These are phyloP conservation scores for Trametes elegans DNA, from an alignment of 768 basidiomycete species.

Conservation along the genomic window DNA sequence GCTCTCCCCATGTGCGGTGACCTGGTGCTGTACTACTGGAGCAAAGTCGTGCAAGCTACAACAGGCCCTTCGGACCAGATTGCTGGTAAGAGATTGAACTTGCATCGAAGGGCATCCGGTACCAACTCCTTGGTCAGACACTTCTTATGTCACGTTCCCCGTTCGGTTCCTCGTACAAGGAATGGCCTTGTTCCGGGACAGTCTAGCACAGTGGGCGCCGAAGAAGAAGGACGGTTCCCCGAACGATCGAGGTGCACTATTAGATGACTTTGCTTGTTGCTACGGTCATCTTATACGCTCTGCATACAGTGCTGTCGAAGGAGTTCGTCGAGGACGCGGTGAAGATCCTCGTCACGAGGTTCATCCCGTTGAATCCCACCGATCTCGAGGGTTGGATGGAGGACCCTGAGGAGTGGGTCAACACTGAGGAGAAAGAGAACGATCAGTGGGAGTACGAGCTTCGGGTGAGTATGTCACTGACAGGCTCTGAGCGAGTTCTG, in stretches of 20 bases:
- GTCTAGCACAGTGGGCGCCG: conserved; percentile 74
- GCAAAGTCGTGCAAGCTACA: conserved; percentile 72
- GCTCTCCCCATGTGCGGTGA: conserved; percentile 60
- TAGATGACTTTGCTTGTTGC: background rate
- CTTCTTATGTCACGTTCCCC: conserved; percentile 64
- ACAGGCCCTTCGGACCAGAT: conserved; percentile 49
- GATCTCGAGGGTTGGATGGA: conserved; percentile 84
- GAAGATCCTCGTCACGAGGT: conserved; percentile 72
- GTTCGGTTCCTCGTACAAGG: conserved; percentile 78
- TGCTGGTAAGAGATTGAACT: conserved; percentile 60
- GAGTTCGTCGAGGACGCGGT: conserved; percentile 75
- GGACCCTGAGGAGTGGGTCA: conserved; percentile 95
- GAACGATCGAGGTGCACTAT: conserved; percentile 46
- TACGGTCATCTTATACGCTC: conserved; percentile 13
- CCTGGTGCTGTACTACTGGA: conserved; percentile 80
- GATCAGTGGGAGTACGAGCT: conserved; percentile 95
- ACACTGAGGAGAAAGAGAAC: conserved; percentile 82
- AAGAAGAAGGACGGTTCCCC: conserved; percentile 55
- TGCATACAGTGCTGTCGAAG: conserved; percentile 56
- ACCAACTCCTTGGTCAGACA: conserved; percentile 44
- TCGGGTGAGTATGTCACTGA: conserved; percentile 53
- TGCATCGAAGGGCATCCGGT: no score
- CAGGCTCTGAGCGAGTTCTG: background rate
- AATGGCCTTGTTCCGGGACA: conserved; percentile 85
- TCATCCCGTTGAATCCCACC: conserved; percentile 78